Conservation (phyloP, 805 yeast species). For the Pichia paraexigua region DNA sequence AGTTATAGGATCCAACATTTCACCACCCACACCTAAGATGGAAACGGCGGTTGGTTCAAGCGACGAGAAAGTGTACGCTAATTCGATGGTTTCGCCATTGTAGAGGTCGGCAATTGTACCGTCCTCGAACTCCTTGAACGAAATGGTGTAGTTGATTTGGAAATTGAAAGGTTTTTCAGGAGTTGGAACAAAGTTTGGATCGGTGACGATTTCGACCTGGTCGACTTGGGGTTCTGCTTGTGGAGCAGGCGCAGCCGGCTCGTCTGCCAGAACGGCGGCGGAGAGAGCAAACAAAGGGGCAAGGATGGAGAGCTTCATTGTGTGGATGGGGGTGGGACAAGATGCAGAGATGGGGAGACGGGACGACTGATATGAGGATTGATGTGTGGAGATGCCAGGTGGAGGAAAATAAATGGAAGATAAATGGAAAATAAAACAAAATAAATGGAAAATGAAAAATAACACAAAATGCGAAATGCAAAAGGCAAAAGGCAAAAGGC, state of each 20-base stretch:
- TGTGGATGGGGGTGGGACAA: neutral
- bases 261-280: conserved; percentile 11
- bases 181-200: conserved; percentile 26
- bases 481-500: too few relatives aligned
- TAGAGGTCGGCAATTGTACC: conserved; percentile 35
- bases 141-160: conserved; percentile 39
- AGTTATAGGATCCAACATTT: conserved; percentile 46
- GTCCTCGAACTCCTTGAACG: conserved; percentile 14
- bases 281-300: conserved; percentile 4
- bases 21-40: conserved; percentile 64
- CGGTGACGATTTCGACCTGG: conserved; percentile 7
- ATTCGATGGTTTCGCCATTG: conserved; percentile 46
- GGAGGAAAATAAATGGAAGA: too few relatives aligned
- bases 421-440: too few relatives aligned
- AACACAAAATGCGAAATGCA: neutral
- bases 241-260: conserved; percentile 7
- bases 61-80: conserved; percentile 47
- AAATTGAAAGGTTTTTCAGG: conserved; percentile 36
- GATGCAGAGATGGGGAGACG: too few relatives aligned
- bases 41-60: conserved; percentile 42
- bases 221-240: conserved; percentile 7
- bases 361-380: too few relatives aligned
- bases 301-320: conserved; percentile 8
- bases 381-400: too few relatives aligned
- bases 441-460: neutral